These are phyloP conservation scores for Patellifolia procumbens DNA, from an alignment of 179 eudicot species.

Conservation along the genomic window DNA sequence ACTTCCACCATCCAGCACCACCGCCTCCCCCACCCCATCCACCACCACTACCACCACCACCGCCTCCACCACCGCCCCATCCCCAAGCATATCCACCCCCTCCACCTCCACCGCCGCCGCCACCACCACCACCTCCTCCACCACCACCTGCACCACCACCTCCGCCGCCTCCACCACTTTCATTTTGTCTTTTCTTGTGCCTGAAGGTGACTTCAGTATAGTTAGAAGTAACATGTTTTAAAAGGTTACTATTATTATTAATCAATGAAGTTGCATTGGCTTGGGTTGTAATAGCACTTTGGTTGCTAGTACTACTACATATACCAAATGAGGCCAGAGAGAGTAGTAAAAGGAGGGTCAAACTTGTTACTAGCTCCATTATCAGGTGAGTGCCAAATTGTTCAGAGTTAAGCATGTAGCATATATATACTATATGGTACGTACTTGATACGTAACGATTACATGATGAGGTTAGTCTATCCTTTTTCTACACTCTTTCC, in stretches of 20 bases:
- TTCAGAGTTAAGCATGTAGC: neutral
- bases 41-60: conserved; percentile 24
- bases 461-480: conserved; percentile 16
- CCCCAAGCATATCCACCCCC: conserved; percentile 25
- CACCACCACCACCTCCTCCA: conserved; percentile 25
- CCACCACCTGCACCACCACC: conserved; percentile 7
- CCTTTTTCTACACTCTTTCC: conserved; percentile 18
- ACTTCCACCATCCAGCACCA: conserved; percentile 29
- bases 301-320: conserved; percentile 23
- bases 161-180: conserved; percentile 7
- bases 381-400: neutral
- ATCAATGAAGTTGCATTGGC: conserved; percentile 7
- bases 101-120: conserved; percentile 27
- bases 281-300: neutral
- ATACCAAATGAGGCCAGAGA: conserved; percentile 12
- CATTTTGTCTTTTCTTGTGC: conserved; percentile 2
- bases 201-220: conserved; percentile 18
- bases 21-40: conserved; percentile 38
- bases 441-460: conserved; percentile 15
- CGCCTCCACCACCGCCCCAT: conserved; percentile 27
- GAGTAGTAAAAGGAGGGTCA: conserved; percentile 10
- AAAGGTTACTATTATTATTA: neutral
- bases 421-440: conserved; percentile 7
- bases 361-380: conserved; percentile 16
- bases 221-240: neutral